Conservation (phyloP, 164 flowering plant species). For the Paratinospora sagittata region DNA sequence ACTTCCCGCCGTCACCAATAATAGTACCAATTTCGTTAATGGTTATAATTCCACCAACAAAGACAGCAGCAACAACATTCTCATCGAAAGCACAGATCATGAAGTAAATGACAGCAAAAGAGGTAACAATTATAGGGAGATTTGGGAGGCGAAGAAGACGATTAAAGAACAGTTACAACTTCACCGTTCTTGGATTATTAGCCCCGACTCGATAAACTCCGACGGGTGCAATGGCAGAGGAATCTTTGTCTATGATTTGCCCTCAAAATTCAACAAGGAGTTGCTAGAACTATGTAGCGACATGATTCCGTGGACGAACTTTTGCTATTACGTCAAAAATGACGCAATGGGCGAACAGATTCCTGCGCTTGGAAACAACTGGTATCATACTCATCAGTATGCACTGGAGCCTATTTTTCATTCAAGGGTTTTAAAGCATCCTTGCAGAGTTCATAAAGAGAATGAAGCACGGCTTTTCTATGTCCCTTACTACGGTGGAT, state of each 20-base stretch:
- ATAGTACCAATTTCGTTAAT: background rate
- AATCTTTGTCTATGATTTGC: conserved; percentile 65
- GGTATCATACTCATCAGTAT: conserved; percentile 74
- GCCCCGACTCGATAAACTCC: conserved; percentile 1
- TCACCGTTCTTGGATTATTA: conserved; percentile 41
- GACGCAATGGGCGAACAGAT: conserved; percentile 52
- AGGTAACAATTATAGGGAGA: conserved; percentile 16
- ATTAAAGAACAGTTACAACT: conserved; percentile 41
- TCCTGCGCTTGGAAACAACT: conserved; percentile 46
- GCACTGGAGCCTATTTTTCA: conserved; percentile 71
- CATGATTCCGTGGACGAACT: conserved; percentile 48
- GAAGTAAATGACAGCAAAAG: background rate
- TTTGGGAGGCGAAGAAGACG: conserved; percentile 24
- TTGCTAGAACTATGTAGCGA: conserved; percentile 45
- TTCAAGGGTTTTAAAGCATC: conserved; percentile 50
- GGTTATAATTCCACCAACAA: background rate
- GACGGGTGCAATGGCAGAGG: conserved; percentile 46
- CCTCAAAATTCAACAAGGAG: conserved; percentile 67
- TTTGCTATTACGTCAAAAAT: conserved; percentile 50
- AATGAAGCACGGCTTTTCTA: conserved; percentile 64
- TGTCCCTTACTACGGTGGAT: conserved; percentile 75
- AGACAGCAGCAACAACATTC: too few species aligned
- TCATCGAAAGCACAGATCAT: too few species aligned
- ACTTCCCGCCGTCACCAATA: background rate
- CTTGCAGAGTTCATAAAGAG: conserved; percentile 52